Base-by-base conservation (phyloP, 352 stramenopile genomes). In the Phytopythium kandeliae region DNA sequence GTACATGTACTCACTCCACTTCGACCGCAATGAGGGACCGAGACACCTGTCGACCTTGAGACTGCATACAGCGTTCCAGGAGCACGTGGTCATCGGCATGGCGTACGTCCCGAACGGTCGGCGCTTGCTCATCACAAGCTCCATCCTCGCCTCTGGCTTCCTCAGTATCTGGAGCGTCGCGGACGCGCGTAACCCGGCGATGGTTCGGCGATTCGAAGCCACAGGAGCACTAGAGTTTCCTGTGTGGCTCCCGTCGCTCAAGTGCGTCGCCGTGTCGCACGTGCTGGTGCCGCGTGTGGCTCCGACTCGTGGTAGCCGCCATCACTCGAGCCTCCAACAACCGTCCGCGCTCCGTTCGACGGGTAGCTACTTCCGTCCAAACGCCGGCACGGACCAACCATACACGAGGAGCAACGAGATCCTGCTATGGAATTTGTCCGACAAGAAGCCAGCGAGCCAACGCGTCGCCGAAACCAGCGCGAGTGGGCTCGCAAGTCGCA, bases 31-130 rank as follows among this genome's bases (percentile, higher is more conserved):
- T 51, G 77, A 86, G 6, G 74, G 68, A 2, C 75, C 75, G 8
- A 68, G 66, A n/a, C 71, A 89, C 33, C 44, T 84, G 19, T 80
- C 77, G 34, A 83, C 73, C 0, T 79, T 91, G 51, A 68, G 79
- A 12, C 51, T 89, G 4, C 79, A 91, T 60, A 91, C 79, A 0
- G 75, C 77, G 13, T 91, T 89, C 63, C 73, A 88, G 40, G 79
- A 85, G 37, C 79, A 91, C 54, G 61, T 60, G 1, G 46, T 89
- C 21, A 55, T 91, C 10, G 64, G 67, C 30, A 78, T 88, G 15
- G 69, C 72, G 49, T 85, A 87, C 46, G 49, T 91, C 5, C 58
- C 79, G 0, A 57, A 49, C 16, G 19, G 33, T 2, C 58, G 58
- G 24, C 61, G 68, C 49, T 51, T 74, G 33, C 63, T 91, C 2